A percentile compares a stretch with the other conserved stretches of the same genome.
Evolutionary conservation across 495 filamentous ascomycete species (phyloP).

Genomic region (Cenococcum geophilum): DNA sequence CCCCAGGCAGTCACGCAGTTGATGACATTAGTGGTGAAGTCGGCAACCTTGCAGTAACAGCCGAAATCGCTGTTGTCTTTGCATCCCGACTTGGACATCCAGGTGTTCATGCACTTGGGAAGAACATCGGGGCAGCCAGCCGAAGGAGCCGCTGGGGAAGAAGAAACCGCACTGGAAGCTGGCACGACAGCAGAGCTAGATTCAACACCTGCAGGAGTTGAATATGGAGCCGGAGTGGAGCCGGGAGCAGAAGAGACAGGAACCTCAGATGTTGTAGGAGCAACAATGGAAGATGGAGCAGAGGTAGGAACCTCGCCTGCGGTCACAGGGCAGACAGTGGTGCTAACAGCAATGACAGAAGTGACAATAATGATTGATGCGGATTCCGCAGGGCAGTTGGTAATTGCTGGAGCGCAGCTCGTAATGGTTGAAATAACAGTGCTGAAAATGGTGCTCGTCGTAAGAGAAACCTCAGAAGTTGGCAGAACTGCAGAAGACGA

Average conservation of each 20-base stretch:
- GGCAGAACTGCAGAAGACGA: slow-evolving; percentile 14
- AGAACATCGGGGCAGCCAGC: slow-evolving; percentile 61
- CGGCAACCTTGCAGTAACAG: slow-evolving; percentile 80
- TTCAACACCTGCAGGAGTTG: not conserved
- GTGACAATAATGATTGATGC: slow-evolving; percentile 14
- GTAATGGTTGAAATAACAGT: slow-evolving; percentile 37
- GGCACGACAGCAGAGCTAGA: slow-evolving; percentile 2
- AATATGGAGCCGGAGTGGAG: not conserved
- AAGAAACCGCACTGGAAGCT: not conserved
- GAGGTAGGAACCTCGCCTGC: slow-evolving; percentile 1
- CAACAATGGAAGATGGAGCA: not conserved
- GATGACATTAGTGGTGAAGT: slow-evolving; percentile 75
- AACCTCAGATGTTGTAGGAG: slow-evolving; percentile 2
- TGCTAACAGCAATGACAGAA: slow-evolving; percentile 14
- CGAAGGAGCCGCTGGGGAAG: slow-evolving; percentile 2
- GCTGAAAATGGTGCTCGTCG: slow-evolving; percentile 28
- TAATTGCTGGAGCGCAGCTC: slow-evolving; percentile 23
- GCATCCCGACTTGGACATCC: slow-evolving; percentile 70
- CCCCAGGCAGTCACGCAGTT: slow-evolving; percentile 76
- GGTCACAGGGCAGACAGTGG: slow-evolving; percentile 4
- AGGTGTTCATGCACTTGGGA: slow-evolving; percentile 90
- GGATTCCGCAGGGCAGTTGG: slow-evolving; percentile 36
- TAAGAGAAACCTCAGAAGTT: slow-evolving; percentile 3
- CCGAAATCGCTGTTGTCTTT: slow-evolving; percentile 70
- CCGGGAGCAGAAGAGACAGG: not conserved